Evolutionary conservation across 106 monocot species (phyloP).

Genomic region (Dendrobium chrysotoxum): DNA sequence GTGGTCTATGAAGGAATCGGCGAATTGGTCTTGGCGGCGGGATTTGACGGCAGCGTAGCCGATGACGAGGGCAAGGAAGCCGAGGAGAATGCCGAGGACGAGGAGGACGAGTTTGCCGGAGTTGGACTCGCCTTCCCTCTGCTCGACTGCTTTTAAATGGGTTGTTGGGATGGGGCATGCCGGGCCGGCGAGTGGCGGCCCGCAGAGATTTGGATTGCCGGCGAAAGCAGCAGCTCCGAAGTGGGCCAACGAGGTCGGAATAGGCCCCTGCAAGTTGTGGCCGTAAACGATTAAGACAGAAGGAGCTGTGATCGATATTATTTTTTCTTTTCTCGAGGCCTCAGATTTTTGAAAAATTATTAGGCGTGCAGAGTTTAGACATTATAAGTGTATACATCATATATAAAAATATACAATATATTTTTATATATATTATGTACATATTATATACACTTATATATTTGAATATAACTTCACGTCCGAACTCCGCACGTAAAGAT

Average conservation of each 20-base stretch:
- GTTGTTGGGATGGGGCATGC: neutral
- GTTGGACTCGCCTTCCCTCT: neutral
- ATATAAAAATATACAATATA: too few relatives aligned
- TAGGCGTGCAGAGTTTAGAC: too few relatives aligned
- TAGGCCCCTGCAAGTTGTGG: slow-evolving; percentile 16
- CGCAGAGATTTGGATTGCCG: slow-evolving; percentile 44
- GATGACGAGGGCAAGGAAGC: neutral
- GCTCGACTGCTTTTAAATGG: neutral
- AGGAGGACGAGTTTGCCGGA: neutral
- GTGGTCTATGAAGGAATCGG: slow-evolving; percentile 11
- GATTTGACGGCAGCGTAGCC: neutral
- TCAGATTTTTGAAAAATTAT: too few relatives aligned
- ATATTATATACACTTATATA: too few relatives aligned
- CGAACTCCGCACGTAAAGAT: too few relatives aligned
- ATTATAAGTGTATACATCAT: too few relatives aligned
- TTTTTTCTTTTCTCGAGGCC: too few relatives aligned
- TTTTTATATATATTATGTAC: too few relatives aligned
- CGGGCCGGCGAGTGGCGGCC: neutral
- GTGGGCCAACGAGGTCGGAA: slow-evolving; percentile 20
- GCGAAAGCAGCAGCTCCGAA: slow-evolving; percentile 25
- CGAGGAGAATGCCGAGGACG: neutral
- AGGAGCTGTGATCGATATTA: too few relatives aligned
- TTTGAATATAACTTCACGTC: too few relatives aligned
- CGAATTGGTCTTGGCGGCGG: neutral
- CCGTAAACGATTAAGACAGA: too few relatives aligned